Percentiles rank a stretch among this genome's conserved stretches.
Evolutionary conservation across 495 filamentous ascomycete species (phyloP).

Genomic region (Penicillium robsamsonii): DNA sequence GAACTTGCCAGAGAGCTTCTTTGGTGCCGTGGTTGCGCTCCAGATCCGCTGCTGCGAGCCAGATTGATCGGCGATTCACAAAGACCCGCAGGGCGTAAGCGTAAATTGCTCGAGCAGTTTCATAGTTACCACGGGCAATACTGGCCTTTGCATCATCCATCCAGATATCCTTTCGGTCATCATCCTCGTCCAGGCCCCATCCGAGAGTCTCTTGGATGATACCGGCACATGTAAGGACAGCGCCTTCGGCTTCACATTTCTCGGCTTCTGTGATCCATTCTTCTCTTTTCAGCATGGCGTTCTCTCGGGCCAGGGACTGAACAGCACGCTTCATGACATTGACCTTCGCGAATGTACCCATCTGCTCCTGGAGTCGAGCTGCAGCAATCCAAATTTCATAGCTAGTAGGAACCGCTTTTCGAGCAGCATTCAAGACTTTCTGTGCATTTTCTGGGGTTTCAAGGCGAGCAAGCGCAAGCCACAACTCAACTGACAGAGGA

Average conservation of each 20-base stretch:
- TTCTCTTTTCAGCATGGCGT: slow-evolving; percentile 93
- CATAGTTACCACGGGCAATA: slow-evolving; percentile 74
- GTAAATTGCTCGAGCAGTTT: slow-evolving; percentile 90
- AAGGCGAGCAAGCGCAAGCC: slow-evolving; percentile 87
- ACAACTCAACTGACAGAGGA: slow-evolving; percentile 86
- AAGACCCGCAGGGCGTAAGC: slow-evolving; percentile 88
- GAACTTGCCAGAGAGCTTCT: slow-evolving; percentile 75
- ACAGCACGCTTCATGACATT: slow-evolving; percentile 94
- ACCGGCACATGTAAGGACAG: slow-evolving; percentile 76
- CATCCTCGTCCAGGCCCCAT: slow-evolving; percentile 92
- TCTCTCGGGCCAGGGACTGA: slow-evolving; percentile 83
- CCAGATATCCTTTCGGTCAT: slow-evolving; percentile 93
- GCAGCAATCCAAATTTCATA: slow-evolving; percentile 97
- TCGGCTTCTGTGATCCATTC: slow-evolving; percentile 97
- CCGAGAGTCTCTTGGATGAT: slow-evolving; percentile 93
- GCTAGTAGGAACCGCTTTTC: slow-evolving; percentile 87
- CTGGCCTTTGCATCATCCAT: slow-evolving; percentile 84
- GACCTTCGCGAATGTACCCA: slow-evolving; percentile 67
- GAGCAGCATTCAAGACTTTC: slow-evolving; percentile 90
- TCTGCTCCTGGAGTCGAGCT: slow-evolving; percentile 86
- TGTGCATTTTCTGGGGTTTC: slow-evolving; percentile 89
- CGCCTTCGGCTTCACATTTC: slow-evolving; percentile 90
- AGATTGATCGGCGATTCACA: slow-evolving; percentile 74
- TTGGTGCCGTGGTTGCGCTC: slow-evolving; percentile 87
- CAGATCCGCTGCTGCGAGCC: slow-evolving; percentile 86